These are phyloP conservation scores for Podosphaera fusca DNA, from an alignment of 2,329 filamentous ascomycete genomes.

Conservation along the genomic window DNA sequence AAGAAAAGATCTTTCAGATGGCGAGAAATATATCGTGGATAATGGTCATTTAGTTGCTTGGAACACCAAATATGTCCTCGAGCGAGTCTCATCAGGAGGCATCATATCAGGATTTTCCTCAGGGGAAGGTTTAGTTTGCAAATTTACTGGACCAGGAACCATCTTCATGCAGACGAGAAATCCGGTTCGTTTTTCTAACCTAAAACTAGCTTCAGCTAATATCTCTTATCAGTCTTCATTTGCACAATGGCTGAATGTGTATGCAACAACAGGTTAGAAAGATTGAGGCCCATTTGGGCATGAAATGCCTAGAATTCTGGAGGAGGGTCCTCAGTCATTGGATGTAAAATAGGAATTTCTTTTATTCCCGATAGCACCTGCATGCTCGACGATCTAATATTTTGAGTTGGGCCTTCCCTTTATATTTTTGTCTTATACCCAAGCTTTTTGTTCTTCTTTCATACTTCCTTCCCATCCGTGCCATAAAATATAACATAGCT, in stretches of 20 bases:
- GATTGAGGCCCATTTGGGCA: neutral
- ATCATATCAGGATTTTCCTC: conserved; percentile 71
- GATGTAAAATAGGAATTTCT: too few relatives aligned
- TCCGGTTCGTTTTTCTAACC: conserved; percentile 26
- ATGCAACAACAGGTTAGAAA: conserved; percentile 9
- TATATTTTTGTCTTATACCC: too few relatives aligned
- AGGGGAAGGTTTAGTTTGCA: conserved; percentile 78
- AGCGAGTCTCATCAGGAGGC: conserved; percentile 73
- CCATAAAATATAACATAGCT: too few relatives aligned
- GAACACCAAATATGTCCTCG: conserved; percentile 86
- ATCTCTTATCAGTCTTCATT: conserved; percentile 8
- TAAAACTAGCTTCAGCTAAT: neutral
- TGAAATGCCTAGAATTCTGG: too few relatives aligned
- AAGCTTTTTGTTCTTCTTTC: too few relatives aligned
- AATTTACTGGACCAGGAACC: conserved; percentile 76
- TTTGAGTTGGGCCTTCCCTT: too few relatives aligned
- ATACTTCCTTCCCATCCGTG: too few relatives aligned
- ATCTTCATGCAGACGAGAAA: conserved; percentile 89
- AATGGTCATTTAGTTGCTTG: conserved; percentile 88
- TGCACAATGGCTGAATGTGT: conserved; percentile 13
- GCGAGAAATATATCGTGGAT: conserved; percentile 78
- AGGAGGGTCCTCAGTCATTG: too few relatives aligned
- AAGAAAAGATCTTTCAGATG: conserved; percentile 63
- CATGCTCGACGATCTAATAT: too few relatives aligned
- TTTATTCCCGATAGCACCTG: too few relatives aligned